Base-by-base conservation (phyloP, 192 early-diverging fungal genomes). In the Coemansia sp. region DNA sequence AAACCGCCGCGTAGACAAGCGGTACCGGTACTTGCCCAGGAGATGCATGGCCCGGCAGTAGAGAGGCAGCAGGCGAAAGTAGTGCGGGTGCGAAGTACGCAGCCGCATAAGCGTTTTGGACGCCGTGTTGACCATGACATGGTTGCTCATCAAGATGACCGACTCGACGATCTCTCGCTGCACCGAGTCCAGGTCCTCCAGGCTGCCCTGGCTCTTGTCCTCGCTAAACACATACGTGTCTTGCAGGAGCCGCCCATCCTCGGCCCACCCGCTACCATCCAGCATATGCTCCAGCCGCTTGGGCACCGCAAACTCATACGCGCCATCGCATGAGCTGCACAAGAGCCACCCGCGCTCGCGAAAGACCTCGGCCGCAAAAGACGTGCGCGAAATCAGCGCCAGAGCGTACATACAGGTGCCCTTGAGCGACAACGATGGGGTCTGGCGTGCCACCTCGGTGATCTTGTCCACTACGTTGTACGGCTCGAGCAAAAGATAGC, bases 41-140 rank as follows among this genome's bases (percentile, higher is more conserved):
- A 75, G 32, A n/a, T 47, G 30, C 57, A 75, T 60, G 1, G 42
- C 55, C 10, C 37, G 32, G 51, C 56, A 37, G 36, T 75, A 75
- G 19, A 75, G 30, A 0, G 64, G 59, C 20, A 75, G 5, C 10
- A 75, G 43, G 1, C 64, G 58, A 19, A 75, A 75, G 56, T 75
- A 75, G 40, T 75, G 71, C 37, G 71, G 71, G 25, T 75, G 71
- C 7, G 71, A 75, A 2, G 55, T 75, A 31, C 71, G 59, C 44
- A 75, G 51, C 7, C 64, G 59, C 60, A 67, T 60, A 8, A 75
- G 38, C 4, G 60, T 59, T 43, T 65, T 75, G 14, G 64, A 67
- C 17, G 59, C 60, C 18, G 50, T 51, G 44, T 67, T 75, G 51
- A 58, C 47, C 47, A 60, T 44, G 1, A 75, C 48, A 19, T 75